Conservation (phyloP, 148 eudicot genomes). For the Vaccinium corymbosum region DNA sequence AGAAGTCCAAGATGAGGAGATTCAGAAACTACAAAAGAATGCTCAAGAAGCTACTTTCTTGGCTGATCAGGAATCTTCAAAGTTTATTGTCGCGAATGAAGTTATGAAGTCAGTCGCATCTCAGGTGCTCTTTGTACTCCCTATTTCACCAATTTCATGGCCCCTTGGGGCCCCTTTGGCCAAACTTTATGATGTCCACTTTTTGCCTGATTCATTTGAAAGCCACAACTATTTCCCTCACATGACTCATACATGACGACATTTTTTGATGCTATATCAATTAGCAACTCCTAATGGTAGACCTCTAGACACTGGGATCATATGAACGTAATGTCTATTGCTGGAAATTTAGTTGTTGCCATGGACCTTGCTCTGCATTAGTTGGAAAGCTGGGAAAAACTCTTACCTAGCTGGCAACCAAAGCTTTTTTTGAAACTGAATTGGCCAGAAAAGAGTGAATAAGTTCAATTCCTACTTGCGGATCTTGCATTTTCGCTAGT, state of each 20-base stretch:
- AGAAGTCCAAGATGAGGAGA: slow-evolving; percentile 62
- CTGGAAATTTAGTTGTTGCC: no score
- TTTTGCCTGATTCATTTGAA: neutral
- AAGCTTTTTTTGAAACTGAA: neutral
- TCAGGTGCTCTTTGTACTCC: slow-evolving; percentile 34
- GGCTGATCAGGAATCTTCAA: slow-evolving; percentile 61
- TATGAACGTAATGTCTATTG: no score
- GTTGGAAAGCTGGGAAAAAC: neutral
- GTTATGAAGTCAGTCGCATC: slow-evolving; percentile 40
- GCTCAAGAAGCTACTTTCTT: slow-evolving; percentile 46
- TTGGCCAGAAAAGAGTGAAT: neutral
- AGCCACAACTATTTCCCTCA: neutral
- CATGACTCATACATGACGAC: neutral
- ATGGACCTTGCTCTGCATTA: no score
- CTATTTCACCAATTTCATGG: slow-evolving; percentile 5
- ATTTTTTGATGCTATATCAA: neutral
- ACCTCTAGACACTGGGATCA: no score
- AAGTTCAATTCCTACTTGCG: no score
- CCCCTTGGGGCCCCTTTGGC: neutral
- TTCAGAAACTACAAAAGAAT: slow-evolving; percentile 44
- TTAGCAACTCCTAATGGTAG: neutral
- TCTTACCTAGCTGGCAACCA: neutral
- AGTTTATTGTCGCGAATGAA: slow-evolving; percentile 40
- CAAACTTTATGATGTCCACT: neutral
- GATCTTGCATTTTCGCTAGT: neutral